A percentile compares a stretch with the other conserved stretches of the same genome.
These are phyloP conservation scores for Heliamphora pulchella DNA, from an alignment of 179 eudicot genomes.

Conservation along the genomic window DNA sequence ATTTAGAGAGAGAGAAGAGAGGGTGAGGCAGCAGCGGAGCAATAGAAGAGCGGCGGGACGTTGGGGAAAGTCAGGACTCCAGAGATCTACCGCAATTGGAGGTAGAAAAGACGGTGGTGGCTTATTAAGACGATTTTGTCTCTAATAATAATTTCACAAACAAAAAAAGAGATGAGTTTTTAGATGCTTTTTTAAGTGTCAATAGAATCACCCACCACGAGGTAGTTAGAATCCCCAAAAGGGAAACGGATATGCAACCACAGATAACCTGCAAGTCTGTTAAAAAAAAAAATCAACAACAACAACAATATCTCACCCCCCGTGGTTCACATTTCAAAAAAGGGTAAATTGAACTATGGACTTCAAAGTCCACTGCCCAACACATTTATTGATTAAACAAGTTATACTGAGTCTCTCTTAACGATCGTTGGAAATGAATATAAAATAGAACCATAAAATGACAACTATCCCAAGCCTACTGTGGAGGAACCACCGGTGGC, in stretches of 20 bases:
- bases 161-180: no score
- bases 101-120: no score
- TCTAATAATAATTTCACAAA: no score
- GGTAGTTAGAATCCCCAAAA: neutral
- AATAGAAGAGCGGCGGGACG: no score
- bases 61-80: no score
- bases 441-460: neutral
- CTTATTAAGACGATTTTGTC: no score
- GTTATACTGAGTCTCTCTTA: conserved; percentile 5
- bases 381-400: neutral
- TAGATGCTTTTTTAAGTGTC: no score
- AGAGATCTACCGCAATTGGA: no score
- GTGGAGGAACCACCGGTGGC: conserved; percentile 16
- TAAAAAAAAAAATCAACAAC: neutral
- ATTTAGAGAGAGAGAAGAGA: no score
- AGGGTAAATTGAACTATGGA: neutral
- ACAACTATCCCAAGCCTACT: conserved; percentile 12
- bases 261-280: neutral
- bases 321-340: neutral
- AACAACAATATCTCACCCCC: neutral
- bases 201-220: no score
- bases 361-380: neutral
- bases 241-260: neutral
- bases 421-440: neutral
- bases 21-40: no score